Evolutionary conservation across 2,329 filamentous ascomycete species (phyloP), one percentile per base, ranked within the genome.

Genomic region (Beauveria pseudobassiana): DNA sequence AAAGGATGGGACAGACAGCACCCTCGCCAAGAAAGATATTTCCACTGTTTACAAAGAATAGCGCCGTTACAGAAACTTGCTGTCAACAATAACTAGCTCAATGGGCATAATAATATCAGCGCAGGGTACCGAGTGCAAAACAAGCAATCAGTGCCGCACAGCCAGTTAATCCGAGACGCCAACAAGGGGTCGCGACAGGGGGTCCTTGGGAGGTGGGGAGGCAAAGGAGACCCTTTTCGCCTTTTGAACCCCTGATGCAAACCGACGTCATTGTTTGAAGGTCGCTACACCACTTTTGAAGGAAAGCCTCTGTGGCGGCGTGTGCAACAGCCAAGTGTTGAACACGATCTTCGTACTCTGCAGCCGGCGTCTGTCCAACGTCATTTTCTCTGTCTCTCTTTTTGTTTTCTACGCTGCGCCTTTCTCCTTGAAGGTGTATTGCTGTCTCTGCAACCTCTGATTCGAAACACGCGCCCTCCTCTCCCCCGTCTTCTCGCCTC

Each of bases 211-310:
- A 24, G 24, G 26, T 14, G 22, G 26, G 4, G 26, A 22, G 48
- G 49, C n/a, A 20, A 10, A 3, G 30, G 34, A 20, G 24, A 14
- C 22, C 22, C 22, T 22, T 22, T 22, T 22, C 3, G 30, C 26
- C 16, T 16, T 38, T 14, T 38, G 49, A 40, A 42, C 55, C 55
- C 55, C 55, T 58, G 45, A 50, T 34, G 38, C 43, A 52, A 34
- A 49, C 45, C 45, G 50, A 58, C 55, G 55, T 58, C 55, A 58
- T 58, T 28, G 45, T 38, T 45, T 45, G 16, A 58, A 49, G 55
- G 28, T 49, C 28, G 20, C 55, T 58, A 30, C 12, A 49, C 40
- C 1, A 38, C 8, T 34, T 4, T 12, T 9, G 30, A 22, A 16
- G 3, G 12, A 38, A 22, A 5, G 9, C 24, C 40, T 45, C 28